These are phyloP conservation scores for Paecilomyces sp. DNA, from an alignment of 2,329 filamentous ascomycete genomes.

Conservation along the genomic window DNA sequence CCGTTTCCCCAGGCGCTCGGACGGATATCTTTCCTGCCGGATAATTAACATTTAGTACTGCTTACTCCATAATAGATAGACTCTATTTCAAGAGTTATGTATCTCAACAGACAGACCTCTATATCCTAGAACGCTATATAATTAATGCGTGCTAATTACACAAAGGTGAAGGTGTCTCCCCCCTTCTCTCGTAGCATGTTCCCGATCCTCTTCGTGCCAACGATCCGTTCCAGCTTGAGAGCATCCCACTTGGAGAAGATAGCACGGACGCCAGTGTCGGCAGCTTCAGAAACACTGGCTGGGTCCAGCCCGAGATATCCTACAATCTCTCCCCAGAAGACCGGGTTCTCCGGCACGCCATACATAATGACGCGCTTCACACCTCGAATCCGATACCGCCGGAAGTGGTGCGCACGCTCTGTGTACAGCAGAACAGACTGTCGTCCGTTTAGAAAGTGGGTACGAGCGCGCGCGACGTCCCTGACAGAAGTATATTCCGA, in stretches of 20 bases:
- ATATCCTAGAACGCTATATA: background rate
- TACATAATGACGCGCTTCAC: conserved; percentile 85
- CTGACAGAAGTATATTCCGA: conserved; percentile 78
- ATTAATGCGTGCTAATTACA: conserved; percentile 43
- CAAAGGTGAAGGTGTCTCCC: conserved; percentile 89
- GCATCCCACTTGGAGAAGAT: conserved; percentile 87
- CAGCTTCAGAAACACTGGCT: conserved; percentile 47
- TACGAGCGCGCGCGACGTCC: conserved; percentile 75
- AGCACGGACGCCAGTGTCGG: conserved; percentile 49
- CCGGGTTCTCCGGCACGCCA: conserved; percentile 77
- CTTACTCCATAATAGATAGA: background rate
- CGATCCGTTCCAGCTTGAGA: conserved; percentile 80
- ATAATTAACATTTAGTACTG: background rate
- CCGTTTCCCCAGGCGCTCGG: background rate
- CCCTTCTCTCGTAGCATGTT: conserved; percentile 77
- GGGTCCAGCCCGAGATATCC: conserved; percentile 33
- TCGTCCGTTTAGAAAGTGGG: conserved; percentile 76
- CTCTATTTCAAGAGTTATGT: background rate
- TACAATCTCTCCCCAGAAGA: conserved; percentile 38
- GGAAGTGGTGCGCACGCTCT: conserved; percentile 94
- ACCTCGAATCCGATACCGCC: conserved; percentile 74
- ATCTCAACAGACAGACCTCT: background rate
- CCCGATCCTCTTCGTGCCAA: conserved; percentile 70
- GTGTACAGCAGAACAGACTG: conserved; percentile 84
- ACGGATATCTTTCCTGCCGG: background rate